Evolutionary conservation across 441 rosid genomes (phyloP).

Genomic region (Croton laevigatus): DNA sequence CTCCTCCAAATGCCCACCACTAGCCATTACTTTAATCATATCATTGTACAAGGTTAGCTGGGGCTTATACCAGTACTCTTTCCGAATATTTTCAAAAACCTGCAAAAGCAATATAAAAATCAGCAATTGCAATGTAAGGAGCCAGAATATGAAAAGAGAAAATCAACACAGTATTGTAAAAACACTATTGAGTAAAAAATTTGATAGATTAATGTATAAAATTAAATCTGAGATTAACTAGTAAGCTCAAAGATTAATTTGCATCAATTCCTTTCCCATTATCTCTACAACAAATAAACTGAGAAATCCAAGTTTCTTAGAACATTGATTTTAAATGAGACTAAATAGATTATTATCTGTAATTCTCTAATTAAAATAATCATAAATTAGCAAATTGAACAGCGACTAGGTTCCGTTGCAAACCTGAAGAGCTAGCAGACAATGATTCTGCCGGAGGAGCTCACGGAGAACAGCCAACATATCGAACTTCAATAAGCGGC

Average conservation of each 20-base stretch:
- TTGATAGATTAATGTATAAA: too few relatives aligned
- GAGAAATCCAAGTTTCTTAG: too few relatives aligned
- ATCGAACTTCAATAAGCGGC: conserved; percentile 74
- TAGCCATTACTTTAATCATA: conserved; percentile 50
- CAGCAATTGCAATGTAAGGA: background rate
- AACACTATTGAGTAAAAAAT: too few relatives aligned
- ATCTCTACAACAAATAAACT: too few relatives aligned
- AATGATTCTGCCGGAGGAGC: conserved; percentile 70
- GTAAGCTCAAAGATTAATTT: too few relatives aligned
- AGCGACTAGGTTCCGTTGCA: background rate
- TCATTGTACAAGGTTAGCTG: conserved; percentile 51
- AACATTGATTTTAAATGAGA: too few relatives aligned
- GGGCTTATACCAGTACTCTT: conserved; percentile 75
- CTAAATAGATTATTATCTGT: too few relatives aligned
- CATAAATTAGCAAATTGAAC: too few relatives aligned
- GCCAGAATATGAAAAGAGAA: background rate
- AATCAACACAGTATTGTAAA: too few relatives aligned
- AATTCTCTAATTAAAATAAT: too few relatives aligned
- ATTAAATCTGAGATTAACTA: too few relatives aligned
- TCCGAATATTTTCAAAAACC: conserved; percentile 70
- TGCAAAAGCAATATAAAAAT: conserved; percentile 14
- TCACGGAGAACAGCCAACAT: conserved; percentile 85
- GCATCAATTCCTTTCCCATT: too few relatives aligned
- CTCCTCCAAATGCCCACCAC: conserved; percentile 44
- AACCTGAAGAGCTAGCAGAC: conserved; percentile 65